Evolutionary conservation across 768 basidiomycete genomes (phyloP).

Genomic region (Mycena latifolia): DNA sequence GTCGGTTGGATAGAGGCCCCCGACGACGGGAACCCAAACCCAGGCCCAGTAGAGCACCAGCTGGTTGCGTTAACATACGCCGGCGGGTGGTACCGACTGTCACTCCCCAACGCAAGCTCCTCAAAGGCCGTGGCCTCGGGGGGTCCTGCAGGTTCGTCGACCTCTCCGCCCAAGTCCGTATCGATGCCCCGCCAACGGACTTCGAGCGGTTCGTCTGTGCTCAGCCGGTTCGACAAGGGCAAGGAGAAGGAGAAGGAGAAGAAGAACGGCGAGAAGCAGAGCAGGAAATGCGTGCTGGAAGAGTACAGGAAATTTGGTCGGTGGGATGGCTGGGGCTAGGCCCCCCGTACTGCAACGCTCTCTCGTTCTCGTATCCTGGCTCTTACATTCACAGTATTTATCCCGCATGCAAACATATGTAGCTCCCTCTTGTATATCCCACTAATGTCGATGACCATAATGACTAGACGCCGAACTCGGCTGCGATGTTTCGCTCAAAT

Average conservation of each 20-base stretch:
- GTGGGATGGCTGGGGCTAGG: slow-evolving; percentile 89
- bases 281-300: slow-evolving; percentile 74
- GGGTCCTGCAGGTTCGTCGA: slow-evolving; percentile 37
- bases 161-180: slow-evolving; percentile 59
- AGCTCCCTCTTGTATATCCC: slow-evolving; percentile 26
- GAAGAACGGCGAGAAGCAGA: slow-evolving; percentile 70
- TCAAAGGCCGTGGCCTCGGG: slow-evolving; percentile 37
- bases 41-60: slow-evolving; percentile 67
- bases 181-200: slow-evolving; percentile 59
- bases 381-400: slow-evolving; percentile 20
- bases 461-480: not conserved
- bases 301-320: slow-evolving; percentile 88
- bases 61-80: slow-evolving; percentile 88
- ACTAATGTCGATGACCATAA: slow-evolving; percentile 11
- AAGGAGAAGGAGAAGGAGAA: slow-evolving; percentile 72
- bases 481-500: too few relatives aligned
- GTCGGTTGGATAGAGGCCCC: slow-evolving; percentile 86
- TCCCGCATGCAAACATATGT: slow-evolving; percentile 32
- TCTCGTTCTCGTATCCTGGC: slow-evolving; percentile 12
- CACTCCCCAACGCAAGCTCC: slow-evolving; percentile 60
- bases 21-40: slow-evolving; percentile 49
- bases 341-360: not conserved
- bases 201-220: slow-evolving; percentile 66
- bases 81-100: slow-evolving; percentile 93
- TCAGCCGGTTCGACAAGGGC: slow-evolving; percentile 61